Evolutionary conservation across 352 stramenopile species (phyloP).

Genomic region (Pythium sp.): DNA sequence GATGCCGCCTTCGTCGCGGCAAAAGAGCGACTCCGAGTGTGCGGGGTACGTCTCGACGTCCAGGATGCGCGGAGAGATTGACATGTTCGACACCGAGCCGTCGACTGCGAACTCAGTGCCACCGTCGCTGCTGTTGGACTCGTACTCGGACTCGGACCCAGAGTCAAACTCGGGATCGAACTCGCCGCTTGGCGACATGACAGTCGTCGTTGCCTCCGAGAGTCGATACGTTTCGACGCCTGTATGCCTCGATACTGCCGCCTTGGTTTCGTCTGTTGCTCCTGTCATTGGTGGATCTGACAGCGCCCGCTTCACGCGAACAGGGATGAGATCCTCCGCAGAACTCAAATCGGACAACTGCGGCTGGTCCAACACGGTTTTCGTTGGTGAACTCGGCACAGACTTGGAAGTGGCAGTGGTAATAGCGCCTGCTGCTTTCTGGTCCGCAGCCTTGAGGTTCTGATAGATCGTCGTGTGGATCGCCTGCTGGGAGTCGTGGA

Average conservation of each 20-base stretch:
- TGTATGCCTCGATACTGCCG: not conserved
- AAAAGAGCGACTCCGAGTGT: conserved; percentile 69
- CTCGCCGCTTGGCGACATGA: conserved; percentile 21
- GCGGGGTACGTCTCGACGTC: conserved; percentile 40
- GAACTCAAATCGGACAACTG: not conserved
- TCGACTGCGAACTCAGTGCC: conserved; percentile 21
- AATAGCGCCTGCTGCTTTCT: conserved; percentile 3
- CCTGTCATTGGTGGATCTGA: conserved; percentile 20
- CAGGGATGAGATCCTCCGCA: conserved; percentile 7
- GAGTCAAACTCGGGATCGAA: conserved; percentile 33
- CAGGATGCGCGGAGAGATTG: conserved; percentile 50
- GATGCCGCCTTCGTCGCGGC: conserved; percentile 71
- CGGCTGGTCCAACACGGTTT: not conserved
- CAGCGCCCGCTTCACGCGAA: conserved; percentile 26
- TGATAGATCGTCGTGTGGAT: conserved; percentile 55
- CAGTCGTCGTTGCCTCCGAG: conserved; percentile 15
- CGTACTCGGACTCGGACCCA: conserved; percentile 23
- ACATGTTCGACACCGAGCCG: conserved; percentile 21
- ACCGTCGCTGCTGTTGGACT: conserved; percentile 40
- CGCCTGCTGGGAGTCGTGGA: conserved; percentile 79
- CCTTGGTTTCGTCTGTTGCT: not conserved
- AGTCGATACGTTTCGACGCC: not conserved
- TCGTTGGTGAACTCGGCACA: conserved; percentile 38
- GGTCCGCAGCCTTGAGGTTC: conserved; percentile 18
- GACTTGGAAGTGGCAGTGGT: conserved; percentile 29